Percentiles rank a stretch among this genome's conserved stretches.
These are phyloP conservation scores for Cadophora gregata DNA, from an alignment of 2,329 filamentous ascomycete species.

Conservation along the genomic window DNA sequence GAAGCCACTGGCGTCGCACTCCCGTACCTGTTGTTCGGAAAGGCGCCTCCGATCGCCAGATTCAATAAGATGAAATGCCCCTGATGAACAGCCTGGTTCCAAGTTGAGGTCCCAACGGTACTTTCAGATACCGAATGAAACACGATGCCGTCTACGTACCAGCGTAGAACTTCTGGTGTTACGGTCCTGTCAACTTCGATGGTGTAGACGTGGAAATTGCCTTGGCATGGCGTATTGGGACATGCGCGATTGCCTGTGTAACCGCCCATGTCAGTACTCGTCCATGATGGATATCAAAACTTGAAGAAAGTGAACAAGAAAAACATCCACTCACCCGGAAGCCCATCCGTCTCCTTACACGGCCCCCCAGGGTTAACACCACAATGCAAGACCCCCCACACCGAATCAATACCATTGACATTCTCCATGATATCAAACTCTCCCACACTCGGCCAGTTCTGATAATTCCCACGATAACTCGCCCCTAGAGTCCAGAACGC, in stretches of 20 bases:
- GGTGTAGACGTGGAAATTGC: constrained; percentile 8
- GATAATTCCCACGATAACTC: constrained; percentile 4
- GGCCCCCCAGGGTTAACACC: constrained; percentile 7
- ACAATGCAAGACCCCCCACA: constrained; percentile 3
- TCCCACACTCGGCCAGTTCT: constrained; percentile 10
- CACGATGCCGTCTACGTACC: constrained; percentile 4
- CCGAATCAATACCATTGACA: constrained; percentile 8
- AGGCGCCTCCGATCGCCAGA: neutral
- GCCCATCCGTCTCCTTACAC: constrained; percentile 7
- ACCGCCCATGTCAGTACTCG: neutral
- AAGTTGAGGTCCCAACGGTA: neutral
- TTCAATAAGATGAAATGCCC: constrained; percentile 13
- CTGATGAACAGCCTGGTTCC: constrained; percentile 13
- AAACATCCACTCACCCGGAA: neutral
- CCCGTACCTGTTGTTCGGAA: neutral
- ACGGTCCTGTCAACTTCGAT: constrained; percentile 4
- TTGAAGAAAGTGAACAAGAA: neutral
- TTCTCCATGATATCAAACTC: constrained; percentile 19
- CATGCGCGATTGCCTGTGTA: neutral
- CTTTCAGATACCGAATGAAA: neutral
- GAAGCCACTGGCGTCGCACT: constrained; percentile 2
- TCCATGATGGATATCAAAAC: too few species aligned
- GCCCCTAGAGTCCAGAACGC: neutral
- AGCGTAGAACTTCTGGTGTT: neutral
- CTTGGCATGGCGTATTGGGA: constrained; percentile 1